Evolutionary conservation across 768 basidiomycete genomes (phyloP), one percentile per base, ranked within the genome.

Genomic region (Phanerochaete sordida): DNA sequence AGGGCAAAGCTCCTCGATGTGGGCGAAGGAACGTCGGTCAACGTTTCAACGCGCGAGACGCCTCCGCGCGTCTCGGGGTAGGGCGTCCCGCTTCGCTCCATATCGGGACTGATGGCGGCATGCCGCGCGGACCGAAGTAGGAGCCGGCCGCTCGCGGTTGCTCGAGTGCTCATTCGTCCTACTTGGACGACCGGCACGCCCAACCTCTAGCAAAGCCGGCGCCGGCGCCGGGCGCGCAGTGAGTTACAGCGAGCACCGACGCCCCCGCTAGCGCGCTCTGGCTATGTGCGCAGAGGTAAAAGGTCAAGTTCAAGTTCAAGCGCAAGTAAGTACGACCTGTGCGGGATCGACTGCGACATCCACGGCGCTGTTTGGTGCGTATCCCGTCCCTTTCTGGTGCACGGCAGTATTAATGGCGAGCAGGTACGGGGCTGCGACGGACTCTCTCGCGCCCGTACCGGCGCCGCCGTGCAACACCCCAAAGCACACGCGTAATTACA

Each of bases 181-280:
- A n/a, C n/a, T n/a, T n/a, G n/a, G n/a, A n/a, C n/a, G n/a, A n/a
- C n/a, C n/a, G n/a, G n/a, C n/a, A n/a, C n/a, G n/a, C n/a, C n/a
- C n/a, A n/a, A n/a, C n/a, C n/a, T n/a, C n/a, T n/a, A n/a, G n/a
- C n/a, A n/a, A n/a, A n/a, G n/a, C n/a, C 16, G 80, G 80, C 9
- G 64, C 76, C 19, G 72, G 75, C 15, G 66, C 83, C 56, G 69
- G 70, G 3, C 54, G 82, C 57, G 74, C 74, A 24, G 73, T 81
- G 70, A 75, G 82, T 44, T 81, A 81, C 64, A 77, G 75, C n/a
- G 81, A 78, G 33, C 70, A 83, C 35, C 66, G 83, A 16, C 63
- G 62, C 27, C 75, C 80, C 33, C 8, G 65, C 55, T 27, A 73
- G 71, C 19, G 66, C 66, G 39, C 75, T 69, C 63, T 77, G 73